phyloP scores from a whole-genome alignment of 495 filamentous ascomycete genomes.

The Aspergillus haitiensis region DNA sequence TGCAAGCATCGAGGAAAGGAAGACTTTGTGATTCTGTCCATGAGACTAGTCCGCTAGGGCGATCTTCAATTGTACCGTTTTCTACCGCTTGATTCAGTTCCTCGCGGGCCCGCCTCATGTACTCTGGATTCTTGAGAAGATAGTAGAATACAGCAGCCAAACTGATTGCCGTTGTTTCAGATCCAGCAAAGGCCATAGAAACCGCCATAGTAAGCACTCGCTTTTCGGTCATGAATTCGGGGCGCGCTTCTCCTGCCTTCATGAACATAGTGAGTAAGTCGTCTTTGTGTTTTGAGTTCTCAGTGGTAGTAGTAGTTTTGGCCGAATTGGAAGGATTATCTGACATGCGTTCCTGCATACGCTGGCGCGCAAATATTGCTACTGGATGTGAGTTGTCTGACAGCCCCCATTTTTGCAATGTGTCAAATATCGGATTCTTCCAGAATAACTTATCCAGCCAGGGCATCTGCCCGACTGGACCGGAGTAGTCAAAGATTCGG shows the following conservation, averaged over 20 bases:
- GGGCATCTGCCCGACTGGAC: constrained; percentile 52
- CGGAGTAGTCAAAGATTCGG: constrained; percentile 48
- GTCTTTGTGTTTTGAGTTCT: constrained; percentile 9
- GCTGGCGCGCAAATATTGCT: constrained; percentile 49
- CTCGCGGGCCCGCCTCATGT: constrained; percentile 41
- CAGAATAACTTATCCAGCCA: constrained; percentile 49
- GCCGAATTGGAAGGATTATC: background rate
- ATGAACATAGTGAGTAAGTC: constrained; percentile 34
- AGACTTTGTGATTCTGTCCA: constrained; percentile 60
- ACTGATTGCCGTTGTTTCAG: constrained; percentile 67
- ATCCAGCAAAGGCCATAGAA: constrained; percentile 51
- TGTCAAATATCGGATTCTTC: constrained; percentile 49
- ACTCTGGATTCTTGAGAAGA: constrained; percentile 53
- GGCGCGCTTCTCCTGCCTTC: constrained; percentile 36
- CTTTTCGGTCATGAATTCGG: constrained; percentile 34
- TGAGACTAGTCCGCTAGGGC: constrained; percentile 55
- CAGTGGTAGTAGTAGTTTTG: no score
- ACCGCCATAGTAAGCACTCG: constrained; percentile 37
- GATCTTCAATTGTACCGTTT: constrained; percentile 50
- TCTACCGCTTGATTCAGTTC: constrained; percentile 57
- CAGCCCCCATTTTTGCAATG: constrained; percentile 17
- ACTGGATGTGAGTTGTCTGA: constrained; percentile 22
- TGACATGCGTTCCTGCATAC: constrained; percentile 41
- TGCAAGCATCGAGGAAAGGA: constrained; percentile 63
- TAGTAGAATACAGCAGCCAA: constrained; percentile 65